A percentile compares a stretch with the other conserved stretches of the same genome.
phyloP scores from a whole-genome alignment of 2,329 filamentous ascomycete genomes.

The Pseudocercospora fijiensis region DNA sequence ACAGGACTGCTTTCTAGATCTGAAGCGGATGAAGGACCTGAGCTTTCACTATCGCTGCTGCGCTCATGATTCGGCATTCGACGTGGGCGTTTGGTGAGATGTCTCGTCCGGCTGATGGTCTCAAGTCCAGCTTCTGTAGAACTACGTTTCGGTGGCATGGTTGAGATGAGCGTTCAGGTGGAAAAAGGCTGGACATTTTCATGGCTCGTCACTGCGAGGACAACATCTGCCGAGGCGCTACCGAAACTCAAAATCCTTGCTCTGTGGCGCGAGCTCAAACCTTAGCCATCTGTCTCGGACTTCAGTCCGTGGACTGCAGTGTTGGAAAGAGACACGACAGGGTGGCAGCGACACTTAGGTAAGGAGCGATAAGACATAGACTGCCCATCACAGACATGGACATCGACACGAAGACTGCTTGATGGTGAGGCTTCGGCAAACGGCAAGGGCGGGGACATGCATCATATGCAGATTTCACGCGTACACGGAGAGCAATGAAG shows the following conservation, averaged over 20 bases:
- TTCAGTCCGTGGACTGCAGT: background rate
- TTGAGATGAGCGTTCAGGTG: background rate
- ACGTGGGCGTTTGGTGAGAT: background rate
- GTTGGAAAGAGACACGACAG: background rate
- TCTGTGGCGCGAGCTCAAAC: background rate
- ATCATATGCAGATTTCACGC: background rate
- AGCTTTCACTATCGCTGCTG: constrained; percentile 1
- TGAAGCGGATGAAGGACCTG: background rate
- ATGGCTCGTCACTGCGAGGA: too few relatives aligned
- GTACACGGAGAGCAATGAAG: background rate
- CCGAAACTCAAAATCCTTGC: too few relatives aligned
- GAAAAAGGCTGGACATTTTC: background rate
- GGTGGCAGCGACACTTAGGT: background rate
- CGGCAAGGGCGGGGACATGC: too few relatives aligned
- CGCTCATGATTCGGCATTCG: background rate
- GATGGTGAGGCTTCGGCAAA: too few relatives aligned
- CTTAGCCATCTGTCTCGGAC: background rate
- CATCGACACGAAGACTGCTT: too few relatives aligned
- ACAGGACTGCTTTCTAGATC: constrained; percentile 2
- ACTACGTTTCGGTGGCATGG: constrained; percentile 11
- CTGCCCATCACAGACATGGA: too few relatives aligned
- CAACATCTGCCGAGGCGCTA: too few relatives aligned
- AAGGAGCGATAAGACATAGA: background rate
- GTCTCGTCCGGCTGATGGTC: background rate
- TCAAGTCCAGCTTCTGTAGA: constrained; percentile 3